Conservation (phyloP, 345 rosid genomes). For the Capsella bursapastoris region DNA sequence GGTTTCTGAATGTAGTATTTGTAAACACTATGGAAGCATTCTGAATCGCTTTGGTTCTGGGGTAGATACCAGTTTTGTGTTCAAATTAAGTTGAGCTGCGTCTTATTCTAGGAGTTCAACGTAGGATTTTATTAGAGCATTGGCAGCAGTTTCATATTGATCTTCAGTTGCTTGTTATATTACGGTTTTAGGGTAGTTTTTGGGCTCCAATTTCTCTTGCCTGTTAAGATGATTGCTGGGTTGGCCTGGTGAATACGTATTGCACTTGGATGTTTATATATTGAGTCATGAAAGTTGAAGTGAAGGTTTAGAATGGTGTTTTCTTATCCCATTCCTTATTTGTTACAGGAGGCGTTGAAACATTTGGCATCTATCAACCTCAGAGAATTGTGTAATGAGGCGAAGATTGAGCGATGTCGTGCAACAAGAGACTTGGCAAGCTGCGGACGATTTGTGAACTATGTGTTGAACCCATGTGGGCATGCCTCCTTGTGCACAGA, state of each 20-base stretch:
- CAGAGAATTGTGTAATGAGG: conserved; percentile 78
- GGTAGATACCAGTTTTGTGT: conserved; percentile 6
- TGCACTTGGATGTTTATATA: background rate
- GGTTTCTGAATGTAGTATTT: conserved; percentile 7
- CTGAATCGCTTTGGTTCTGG: conserved; percentile 9
- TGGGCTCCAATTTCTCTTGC: background rate
- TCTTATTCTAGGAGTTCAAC: conserved; percentile 4
- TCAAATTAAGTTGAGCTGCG: background rate
- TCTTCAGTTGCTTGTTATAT: background rate
- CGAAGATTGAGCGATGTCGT: conserved; percentile 82
- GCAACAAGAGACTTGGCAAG: conserved; percentile 95
- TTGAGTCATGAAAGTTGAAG: background rate
- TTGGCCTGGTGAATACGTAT: background rate
- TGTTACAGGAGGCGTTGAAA: conserved; percentile 81
- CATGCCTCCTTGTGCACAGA: conserved; percentile 93
- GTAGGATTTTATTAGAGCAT: too few species aligned
- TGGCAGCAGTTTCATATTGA: background rate
- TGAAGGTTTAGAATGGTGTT: background rate
- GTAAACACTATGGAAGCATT: background rate
- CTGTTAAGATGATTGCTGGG: background rate
- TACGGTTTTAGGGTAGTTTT: background rate
- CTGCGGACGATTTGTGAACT: conserved; percentile 76
- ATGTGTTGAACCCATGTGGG: conserved; percentile 73
- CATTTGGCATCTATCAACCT: conserved; percentile 79
- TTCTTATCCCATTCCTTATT: background rate